Evolutionary conservation across 257 asterid genomes (phyloP).

Genomic region (Lithospermum erythrorhizon): DNA sequence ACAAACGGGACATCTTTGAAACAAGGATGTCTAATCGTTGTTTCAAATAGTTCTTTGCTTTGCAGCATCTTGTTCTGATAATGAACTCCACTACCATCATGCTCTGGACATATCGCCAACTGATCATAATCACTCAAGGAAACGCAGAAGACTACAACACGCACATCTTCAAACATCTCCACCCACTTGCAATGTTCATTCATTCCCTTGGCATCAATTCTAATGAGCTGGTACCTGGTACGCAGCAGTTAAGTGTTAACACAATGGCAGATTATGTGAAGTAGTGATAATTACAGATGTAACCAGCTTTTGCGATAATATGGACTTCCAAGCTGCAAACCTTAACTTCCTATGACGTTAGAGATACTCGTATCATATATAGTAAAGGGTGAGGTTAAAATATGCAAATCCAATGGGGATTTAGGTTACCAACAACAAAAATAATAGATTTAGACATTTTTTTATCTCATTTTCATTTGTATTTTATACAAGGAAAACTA

Average conservation of each 20-base stretch:
- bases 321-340: neutral
- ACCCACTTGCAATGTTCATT: slow-evolving; percentile 39
- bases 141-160: slow-evolving; percentile 34
- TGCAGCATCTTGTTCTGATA: slow-evolving; percentile 44
- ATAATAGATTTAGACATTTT: no score
- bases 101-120: slow-evolving; percentile 7
- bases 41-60: slow-evolving; percentile 38
- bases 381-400: neutral
- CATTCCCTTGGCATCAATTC: slow-evolving; percentile 32
- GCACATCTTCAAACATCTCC: slow-evolving; percentile 48
- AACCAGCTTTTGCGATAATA: neutral
- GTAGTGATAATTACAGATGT: neutral
- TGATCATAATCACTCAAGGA: slow-evolving; percentile 48
- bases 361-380: neutral
- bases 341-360: neutral
- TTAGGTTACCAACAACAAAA: no score
- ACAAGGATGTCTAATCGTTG: slow-evolving; percentile 24
- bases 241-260: neutral
- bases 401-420: no score
- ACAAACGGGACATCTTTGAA: slow-evolving; percentile 37
- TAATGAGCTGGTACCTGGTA: slow-evolving; percentile 51
- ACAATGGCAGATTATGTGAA: neutral
- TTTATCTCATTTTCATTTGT: no score
- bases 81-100: slow-evolving; percentile 14
- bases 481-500: no score